Evolutionary conservation across 2,329 filamentous ascomycete species (phyloP), one percentile per base, ranked within the genome.

Genomic region (Aspergillus hiratsukae): DNA sequence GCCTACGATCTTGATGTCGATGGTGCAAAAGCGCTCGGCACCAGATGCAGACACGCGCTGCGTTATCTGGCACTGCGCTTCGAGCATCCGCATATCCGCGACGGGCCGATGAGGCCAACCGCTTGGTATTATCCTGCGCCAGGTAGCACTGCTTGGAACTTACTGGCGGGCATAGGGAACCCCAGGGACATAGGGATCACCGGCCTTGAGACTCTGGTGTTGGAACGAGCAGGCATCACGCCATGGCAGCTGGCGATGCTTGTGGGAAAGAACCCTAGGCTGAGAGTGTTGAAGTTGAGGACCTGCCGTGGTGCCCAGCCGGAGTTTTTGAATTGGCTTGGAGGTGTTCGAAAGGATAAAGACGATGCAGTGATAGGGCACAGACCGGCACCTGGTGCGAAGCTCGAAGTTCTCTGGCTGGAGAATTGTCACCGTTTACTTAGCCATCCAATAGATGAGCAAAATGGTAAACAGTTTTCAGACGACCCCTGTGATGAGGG

Each of bases 311-410:
- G 70, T 5, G 71, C 65, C 0, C 67, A 71, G 27, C 64, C 61
- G 0, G 68, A 69, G n/a, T 73, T 74, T 53, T 57, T 74, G 46
- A 53, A 69, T 35, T 73, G 71, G 70, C 55, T 74, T 1, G 71
- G 71, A 2, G 66, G 66, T 5, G 49, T 65, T 14, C 53, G 56
- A 4, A 49, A 56, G 40, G 61, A 61, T 7, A 21, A 53, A 4
- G 59, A 65, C 2, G 56, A 59, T 3, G 29, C 31, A 10, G 48
- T 6, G 23, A 51, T 8, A 7, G 25, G 57, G 2, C 46, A 51
- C 19, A 37, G 46, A 11, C 21, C 48, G 23, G 59, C 58, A 1
- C 68, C 65, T 51, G 68, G 68, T 5, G 58, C 57, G 11, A 59
- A 55, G 21, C 51, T 70, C 28, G 54, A 65, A 37, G 56, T 63